A percentile compares a stretch with the other conserved stretches of the same genome.
Conservation (phyloP, 2,329 filamentous ascomycete genomes). For the Neobulgaria alba region DNA sequence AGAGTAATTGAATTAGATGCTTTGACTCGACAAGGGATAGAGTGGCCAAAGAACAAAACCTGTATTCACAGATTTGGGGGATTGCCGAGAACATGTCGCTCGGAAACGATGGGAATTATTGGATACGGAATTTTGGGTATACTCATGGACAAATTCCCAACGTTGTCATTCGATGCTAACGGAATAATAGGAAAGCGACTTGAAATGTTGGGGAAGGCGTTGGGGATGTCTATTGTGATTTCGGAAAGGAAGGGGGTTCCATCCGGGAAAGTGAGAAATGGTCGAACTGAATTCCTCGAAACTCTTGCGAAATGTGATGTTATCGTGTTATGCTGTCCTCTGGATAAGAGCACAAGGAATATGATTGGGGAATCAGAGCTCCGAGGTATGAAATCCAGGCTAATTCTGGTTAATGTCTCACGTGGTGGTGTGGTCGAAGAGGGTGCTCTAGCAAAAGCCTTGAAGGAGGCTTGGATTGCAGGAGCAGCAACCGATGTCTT, state of each 20-base stretch:
- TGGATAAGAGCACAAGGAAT: conserved; percentile 32
- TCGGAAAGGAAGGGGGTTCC: conserved; percentile 5
- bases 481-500: conserved; percentile 64
- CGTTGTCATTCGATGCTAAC: neutral
- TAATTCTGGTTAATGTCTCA: conserved; percentile 60
- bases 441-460: conserved; percentile 44
- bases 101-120: conserved; percentile 24
- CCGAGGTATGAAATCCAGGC: conserved; percentile 50
- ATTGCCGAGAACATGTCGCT: conserved; percentile 16
- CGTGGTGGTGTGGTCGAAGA: conserved; percentile 60
- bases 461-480: conserved; percentile 47
- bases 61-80: conserved; percentile 20
- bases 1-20: conserved; percentile 28
- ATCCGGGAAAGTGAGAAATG: neutral
- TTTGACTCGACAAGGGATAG: conserved; percentile 20
- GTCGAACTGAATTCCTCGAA: conserved; percentile 6
- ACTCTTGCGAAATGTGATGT: conserved; percentile 5
- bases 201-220: conserved; percentile 3
- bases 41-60: conserved; percentile 16
- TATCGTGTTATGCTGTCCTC: conserved; percentile 10
- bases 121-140: conserved; percentile 23
- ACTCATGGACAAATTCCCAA: neutral
- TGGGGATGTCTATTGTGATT: conserved; percentile 6
- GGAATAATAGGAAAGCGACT: conserved; percentile 1
- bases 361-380: conserved; percentile 52